Evolutionary conservation across 495 filamentous ascomycete species (phyloP).

Genomic region (Platismatia glauca): DNA sequence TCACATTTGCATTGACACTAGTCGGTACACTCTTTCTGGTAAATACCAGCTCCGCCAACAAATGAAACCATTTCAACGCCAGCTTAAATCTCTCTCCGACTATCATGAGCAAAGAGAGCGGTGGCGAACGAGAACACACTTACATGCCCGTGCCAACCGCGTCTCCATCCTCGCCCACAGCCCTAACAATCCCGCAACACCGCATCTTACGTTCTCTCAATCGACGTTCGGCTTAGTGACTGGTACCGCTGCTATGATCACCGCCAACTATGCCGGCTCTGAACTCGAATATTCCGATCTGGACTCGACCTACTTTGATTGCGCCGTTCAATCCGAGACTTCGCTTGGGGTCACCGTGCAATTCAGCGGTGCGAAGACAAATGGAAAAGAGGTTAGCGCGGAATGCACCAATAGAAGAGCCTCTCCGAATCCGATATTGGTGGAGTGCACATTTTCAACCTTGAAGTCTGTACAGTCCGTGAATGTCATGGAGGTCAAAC

Average conservation of each 20-base stretch:
- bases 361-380: not conserved
- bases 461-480: not conserved
- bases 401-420: not conserved
- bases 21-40: not conserved
- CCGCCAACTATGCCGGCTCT: not conserved
- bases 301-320: not conserved
- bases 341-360: not conserved
- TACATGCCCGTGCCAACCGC: not conserved
- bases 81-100: not conserved
- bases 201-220: not conserved
- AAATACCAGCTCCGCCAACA: not conserved
- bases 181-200: constrained; percentile 1
- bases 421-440: not conserved
- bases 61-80: not conserved
- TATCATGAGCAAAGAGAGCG: not conserved
- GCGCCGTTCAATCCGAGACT: not conserved
- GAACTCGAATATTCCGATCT: not conserved
- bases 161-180: not conserved
- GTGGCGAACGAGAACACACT: not conserved
- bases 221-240: no score
- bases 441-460: not conserved
- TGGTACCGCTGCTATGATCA: not conserved
- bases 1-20: no score
- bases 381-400: not conserved
- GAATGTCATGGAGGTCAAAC: not conserved